Evolutionary conservation across 148 eudicot genomes (phyloP), one percentile per base, ranked within the genome.

Genomic region (Persicaria tinctoria): DNA sequence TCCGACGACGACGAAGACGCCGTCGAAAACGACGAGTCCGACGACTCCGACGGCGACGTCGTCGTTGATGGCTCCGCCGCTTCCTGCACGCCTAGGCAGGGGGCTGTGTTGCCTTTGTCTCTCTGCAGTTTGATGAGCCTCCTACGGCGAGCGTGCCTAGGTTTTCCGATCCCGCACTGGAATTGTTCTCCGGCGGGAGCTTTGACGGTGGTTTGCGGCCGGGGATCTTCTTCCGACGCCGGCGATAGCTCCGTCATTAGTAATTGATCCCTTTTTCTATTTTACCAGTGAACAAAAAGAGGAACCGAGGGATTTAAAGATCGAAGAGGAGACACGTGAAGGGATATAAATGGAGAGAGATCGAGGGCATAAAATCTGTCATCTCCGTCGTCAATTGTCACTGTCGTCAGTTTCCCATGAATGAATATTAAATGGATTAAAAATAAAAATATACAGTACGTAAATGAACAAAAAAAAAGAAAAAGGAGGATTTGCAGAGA

Each of bases 391-490:
- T 63, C 68, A 63, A 45, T 63, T 4, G 68, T 66, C 48, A 38
- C 47, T 38, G 70, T 66, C 70, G 47, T 66, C 70, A 44, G 47
- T 66, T 66, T 66, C 48, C 70, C 70, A 66, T 66, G 70, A 66
- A 14, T 64, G 14, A 66, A 9, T 50, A 66, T 66, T 16, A 14
- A 55, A 55, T 27, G 1, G 3, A 32, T 32, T 32, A 32, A 23
- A 62, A 27, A 3, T 7, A 59, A 59, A 59, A 59, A 20, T 7
- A 23, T 23, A 23, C 27, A 23, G 27, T 23, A 18, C 20, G 5
- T 4, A 17, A 18, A 55, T 16, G 5, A 55, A n/a, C 1, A 55
- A 7, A 4, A 3, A 60, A 27, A 64, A 64, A 38, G 44, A 32
- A 32, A 64, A 64, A 66, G 70, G 70, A 41, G n/a, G 70, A 9